Conservation (phyloP, 2,329 filamentous ascomycete genomes). For the Ascochyta pisi region DNA sequence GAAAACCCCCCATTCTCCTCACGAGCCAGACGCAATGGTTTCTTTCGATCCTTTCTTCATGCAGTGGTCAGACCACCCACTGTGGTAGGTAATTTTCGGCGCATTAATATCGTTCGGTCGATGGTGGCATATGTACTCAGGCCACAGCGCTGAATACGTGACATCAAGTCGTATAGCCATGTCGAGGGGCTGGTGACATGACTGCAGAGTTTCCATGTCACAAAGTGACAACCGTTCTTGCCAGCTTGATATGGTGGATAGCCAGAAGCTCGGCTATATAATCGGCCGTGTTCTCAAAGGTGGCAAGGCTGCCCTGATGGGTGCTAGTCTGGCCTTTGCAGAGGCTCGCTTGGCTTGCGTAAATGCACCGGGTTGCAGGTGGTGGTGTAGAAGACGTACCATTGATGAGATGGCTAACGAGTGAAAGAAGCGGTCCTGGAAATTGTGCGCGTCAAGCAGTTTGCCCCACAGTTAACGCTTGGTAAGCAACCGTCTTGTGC, state of each 20-base stretch:
- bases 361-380: not conserved
- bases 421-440: not conserved
- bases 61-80: not conserved
- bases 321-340: not conserved
- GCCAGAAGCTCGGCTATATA: not conserved
- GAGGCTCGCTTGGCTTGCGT: not conserved
- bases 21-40: no score
- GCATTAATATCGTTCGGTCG: no score
- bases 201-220: not conserved
- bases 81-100: no score
- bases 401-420: not conserved
- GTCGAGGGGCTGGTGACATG: not conserved
- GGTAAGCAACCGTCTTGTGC: constrained; percentile 13
- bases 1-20: no score
- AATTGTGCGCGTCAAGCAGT: not conserved
- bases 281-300: not conserved
- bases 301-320: not conserved
- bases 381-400: not conserved
- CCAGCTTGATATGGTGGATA: not conserved
- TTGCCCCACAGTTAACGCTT: constrained; percentile 2
- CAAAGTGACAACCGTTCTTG: not conserved
- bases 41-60: not conserved
- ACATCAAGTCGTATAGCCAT: not conserved
- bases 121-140: not conserved
- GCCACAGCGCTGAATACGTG: no score